A percentile compares a stretch with the other conserved stretches of the same genome.
These are phyloP conservation scores for Aureobasidium pullulans DNA, from an alignment of 2,329 filamentous ascomycete genomes.

Conservation along the genomic window DNA sequence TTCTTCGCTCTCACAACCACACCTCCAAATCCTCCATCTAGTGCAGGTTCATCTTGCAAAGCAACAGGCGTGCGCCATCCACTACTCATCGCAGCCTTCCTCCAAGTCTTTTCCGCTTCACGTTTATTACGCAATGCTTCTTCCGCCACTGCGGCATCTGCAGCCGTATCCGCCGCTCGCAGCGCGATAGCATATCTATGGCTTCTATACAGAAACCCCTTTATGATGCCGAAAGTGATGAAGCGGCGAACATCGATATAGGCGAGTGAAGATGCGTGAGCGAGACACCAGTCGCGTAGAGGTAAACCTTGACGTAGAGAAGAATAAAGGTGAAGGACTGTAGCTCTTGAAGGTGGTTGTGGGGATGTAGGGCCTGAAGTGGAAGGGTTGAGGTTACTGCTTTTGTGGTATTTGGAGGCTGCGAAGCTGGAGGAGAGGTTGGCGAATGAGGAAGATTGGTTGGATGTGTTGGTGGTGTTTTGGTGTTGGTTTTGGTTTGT, in stretches of 20 bases:
- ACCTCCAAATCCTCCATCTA: constrained; percentile 23
- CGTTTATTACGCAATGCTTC: constrained; percentile 11
- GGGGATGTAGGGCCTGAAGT: background rate
- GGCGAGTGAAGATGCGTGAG: constrained; percentile 62
- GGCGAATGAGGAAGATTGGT: constrained; percentile 67
- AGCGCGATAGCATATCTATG: constrained; percentile 65
- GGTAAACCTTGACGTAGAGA: constrained; percentile 75
- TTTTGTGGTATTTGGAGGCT: background rate
- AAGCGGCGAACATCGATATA: constrained; percentile 84
- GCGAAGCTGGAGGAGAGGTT: constrained; percentile 58
- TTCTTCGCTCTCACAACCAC: constrained; percentile 10
- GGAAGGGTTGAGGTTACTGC: background rate
- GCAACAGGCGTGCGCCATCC: constrained; percentile 22
- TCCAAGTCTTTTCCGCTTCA: constrained; percentile 24
- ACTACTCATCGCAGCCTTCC: constrained; percentile 25
- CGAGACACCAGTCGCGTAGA: constrained; percentile 79
- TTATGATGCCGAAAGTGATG: constrained; percentile 93
- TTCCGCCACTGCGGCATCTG: constrained; percentile 16
- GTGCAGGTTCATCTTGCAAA: background rate
- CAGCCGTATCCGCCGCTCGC: constrained; percentile 15
- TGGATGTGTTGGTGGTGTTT: background rate
- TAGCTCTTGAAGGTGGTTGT: constrained; percentile 19
- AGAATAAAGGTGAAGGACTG: constrained; percentile 74
- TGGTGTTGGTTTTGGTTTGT: background rate
- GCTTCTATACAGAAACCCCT: constrained; percentile 85